Base-by-base conservation (phyloP, 2,329 filamentous ascomycete genomes). In the Hypoxylon sp. region DNA sequence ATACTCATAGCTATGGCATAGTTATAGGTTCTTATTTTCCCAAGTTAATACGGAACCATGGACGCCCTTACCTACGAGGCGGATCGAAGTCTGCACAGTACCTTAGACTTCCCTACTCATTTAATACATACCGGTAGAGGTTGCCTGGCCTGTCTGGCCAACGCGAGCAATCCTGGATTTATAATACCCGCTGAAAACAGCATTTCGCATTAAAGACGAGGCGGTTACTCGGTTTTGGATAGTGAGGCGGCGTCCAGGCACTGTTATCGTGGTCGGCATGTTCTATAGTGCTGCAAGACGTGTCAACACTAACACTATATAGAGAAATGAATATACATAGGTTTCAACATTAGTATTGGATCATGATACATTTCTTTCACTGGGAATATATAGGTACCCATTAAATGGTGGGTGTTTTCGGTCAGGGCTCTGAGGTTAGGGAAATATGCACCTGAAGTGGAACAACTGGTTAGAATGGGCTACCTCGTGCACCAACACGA, bases 251-350 rank as follows among this genome's bases (percentile, higher is more conserved):
- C 46, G 49, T 32, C 62, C 61, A 59, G 44, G 59, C 50, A 67
- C 43, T 55, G 39, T 37, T 54, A 52, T 11, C 46, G 32, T 47
- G 47, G 47, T 48, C 19, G 46, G 58, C 30, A 61, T 58, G 58
- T 56, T 63, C 37, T 47, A 59, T 62, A 62, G 51, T 54, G 55
- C 51, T 28, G 47, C 55, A 46, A 43, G 59, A 59, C 57, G 26
- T 52, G 30, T 44, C 24, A 6, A 39, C 22, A 28, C 47, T 30
- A 26, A 26, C 30, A 43, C 50, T 58, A 15, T 39, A 37, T 55
- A 51, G 52, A 54, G 44, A 44, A 20, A 51, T 49, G 34, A 61
- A 52, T 58, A 58, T 49, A 59, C 44, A 61, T 59, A 61, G 17
- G 11, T 61, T 48, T 13, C 41, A 34, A 34, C 7, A 26, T 37